These are phyloP conservation scores for Coemansia furcata DNA, from an alignment of 192 early-diverging fungal genomes.

Conservation along the genomic window DNA sequence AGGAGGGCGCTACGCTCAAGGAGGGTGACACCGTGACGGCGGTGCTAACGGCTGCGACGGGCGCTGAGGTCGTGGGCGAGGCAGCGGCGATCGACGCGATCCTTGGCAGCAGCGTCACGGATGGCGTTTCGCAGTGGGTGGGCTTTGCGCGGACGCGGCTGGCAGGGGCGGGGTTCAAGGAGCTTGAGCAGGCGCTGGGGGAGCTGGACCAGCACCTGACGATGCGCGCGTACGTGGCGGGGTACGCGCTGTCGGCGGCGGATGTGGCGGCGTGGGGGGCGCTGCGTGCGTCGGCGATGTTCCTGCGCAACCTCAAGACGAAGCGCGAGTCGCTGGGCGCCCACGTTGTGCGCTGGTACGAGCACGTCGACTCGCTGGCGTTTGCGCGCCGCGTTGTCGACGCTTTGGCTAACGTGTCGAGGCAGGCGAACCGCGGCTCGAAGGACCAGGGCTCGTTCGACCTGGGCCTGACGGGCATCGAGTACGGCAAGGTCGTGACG, in stretches of 20 bases:
- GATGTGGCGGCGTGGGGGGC: constrained; percentile 90
- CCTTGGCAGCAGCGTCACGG: constrained; percentile 1
- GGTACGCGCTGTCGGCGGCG: constrained; percentile 71
- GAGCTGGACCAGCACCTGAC: constrained; percentile 80
- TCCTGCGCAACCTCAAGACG: constrained; percentile 76
- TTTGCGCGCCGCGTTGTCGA: constrained; percentile 31
- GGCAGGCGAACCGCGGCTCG: constrained; percentile 18
- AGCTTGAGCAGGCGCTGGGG: constrained; percentile 63
- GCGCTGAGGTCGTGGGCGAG: constrained; percentile 20
- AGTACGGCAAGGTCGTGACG: constrained; percentile 88
- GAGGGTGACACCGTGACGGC: constrained; percentile 46
- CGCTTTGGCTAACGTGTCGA: background rate
- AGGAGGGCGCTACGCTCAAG: constrained; percentile 46
- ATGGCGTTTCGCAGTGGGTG: constrained; percentile 67
- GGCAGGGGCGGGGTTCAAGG: constrained; percentile 63
- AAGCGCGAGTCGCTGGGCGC: constrained; percentile 57
- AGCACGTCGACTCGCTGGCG: constrained; percentile 62
- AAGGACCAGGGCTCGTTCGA: constrained; percentile 93
- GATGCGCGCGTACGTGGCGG: constrained; percentile 77
- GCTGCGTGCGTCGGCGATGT: constrained; percentile 75
- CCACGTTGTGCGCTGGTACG: constrained; percentile 81
- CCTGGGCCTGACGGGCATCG: constrained; percentile 77
- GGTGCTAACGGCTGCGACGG: constrained; percentile 10
- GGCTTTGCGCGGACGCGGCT: constrained; percentile 68
- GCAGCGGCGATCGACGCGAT: constrained; percentile 7